These are phyloP conservation scores for Gomphus bonarii DNA, from an alignment of 1,284 basidiomycete species.

Conservation along the genomic window DNA sequence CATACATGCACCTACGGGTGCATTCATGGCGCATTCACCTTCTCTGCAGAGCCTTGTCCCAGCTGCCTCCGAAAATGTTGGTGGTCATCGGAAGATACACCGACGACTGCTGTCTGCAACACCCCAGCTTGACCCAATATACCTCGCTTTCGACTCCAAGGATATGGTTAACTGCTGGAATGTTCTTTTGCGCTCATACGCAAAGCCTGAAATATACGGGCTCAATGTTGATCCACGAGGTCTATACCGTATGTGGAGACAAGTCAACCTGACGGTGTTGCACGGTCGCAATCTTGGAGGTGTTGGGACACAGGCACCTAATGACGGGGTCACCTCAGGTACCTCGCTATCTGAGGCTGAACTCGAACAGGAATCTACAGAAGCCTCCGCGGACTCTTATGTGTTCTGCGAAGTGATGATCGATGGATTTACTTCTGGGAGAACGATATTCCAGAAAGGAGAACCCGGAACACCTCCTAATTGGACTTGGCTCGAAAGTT, in stretches of 20 bases:
- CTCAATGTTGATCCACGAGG: slow-evolving; percentile 49
- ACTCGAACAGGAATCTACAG: slow-evolving; percentile 13
- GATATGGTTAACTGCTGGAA: slow-evolving; percentile 62
- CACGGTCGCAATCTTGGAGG: slow-evolving; percentile 61
- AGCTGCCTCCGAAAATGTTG: neutral
- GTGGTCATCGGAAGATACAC: slow-evolving; percentile 2
- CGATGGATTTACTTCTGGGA: slow-evolving; percentile 52
- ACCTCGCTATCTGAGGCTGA: neutral
- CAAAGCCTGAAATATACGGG: slow-evolving; percentile 68
- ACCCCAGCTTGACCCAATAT: slow-evolving; percentile 34
- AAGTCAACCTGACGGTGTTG: slow-evolving; percentile 58
- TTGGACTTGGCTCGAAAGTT: slow-evolving; percentile 59
- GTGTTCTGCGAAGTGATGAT: slow-evolving; percentile 62
- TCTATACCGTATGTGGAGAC: slow-evolving; percentile 76
- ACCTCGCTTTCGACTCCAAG: slow-evolving; percentile 51
- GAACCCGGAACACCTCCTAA: slow-evolving; percentile 38
- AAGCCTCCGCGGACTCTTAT: slow-evolving; percentile 52
- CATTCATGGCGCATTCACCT: slow-evolving; percentile 8
- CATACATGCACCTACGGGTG: slow-evolving; percentile 33
- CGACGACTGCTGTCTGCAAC: neutral
- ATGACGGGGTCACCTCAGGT: neutral
- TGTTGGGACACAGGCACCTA: slow-evolving; percentile 23
- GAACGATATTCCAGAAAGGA: slow-evolving; percentile 62
- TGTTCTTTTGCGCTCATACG: slow-evolving; percentile 64
- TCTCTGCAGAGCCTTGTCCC: slow-evolving; percentile 1